Evolutionary conservation across 2,329 filamentous ascomycete species (phyloP), one percentile per base, ranked within the genome.

Genomic region (Calonectria pseudoreteaudii): DNA sequence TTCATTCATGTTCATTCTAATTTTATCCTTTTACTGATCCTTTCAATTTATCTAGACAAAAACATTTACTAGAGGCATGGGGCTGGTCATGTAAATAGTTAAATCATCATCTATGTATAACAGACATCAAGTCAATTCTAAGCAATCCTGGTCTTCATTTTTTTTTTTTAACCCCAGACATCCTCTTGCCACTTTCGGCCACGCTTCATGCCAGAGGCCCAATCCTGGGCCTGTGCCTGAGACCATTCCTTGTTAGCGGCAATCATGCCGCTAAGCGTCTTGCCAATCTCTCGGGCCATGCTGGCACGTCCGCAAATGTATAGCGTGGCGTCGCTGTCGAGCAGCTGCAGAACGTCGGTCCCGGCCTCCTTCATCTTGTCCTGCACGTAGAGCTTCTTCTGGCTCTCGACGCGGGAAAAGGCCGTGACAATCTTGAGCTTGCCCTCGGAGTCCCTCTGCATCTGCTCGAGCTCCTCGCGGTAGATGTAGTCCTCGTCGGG

Each of bases 51-150:
- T 38, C 7, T 31, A 76, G 74, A n/a, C 73, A 66, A 60, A 70
- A 67, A 26, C 74, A 76, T 71, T 72, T 76, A 41, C 30, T 71
- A 20, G 72, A 76, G 10, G 67, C 72, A 47, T 76, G 74, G 74
- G 67, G 64, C 4, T 74, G 72, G 72, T 41, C 74, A 36, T 49
- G 34, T 2, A 50, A 44, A 47, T 58, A 67, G 56, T 26, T 30
- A 52, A 64, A 38, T 31, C 50, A 41, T 47, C 20, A 50, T 44
- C 9, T 28, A 8, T 69, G 26, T 23, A 28, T 34, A 34, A 50
- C 10, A 56, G 34, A 23, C 13, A 52, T 47, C 26, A 47, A 30
- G 1, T 11, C 23, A 41, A 71, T 47, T 36, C 47, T 10, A 18
- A 47, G n/a, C 30, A 68, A 60, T 20, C 23, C n/a, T 36, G 13